phyloP scores from a whole-genome alignment of 2,329 filamentous ascomycete genomes.

The Trichoderma endophyticum region DNA sequence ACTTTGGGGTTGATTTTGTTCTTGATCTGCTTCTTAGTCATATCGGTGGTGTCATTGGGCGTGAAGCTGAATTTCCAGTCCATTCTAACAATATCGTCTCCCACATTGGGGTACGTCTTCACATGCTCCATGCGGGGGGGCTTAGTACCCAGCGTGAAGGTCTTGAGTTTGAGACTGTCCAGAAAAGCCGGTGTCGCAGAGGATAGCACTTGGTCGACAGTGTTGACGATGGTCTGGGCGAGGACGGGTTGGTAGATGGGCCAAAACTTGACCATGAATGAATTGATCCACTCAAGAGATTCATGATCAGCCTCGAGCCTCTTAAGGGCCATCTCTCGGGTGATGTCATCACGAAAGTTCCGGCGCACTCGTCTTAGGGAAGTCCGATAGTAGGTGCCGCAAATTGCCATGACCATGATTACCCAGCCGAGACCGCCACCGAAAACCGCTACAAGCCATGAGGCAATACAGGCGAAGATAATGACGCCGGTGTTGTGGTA shows the following conservation, averaged over 20 bases:
- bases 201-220: conserved; percentile 93
- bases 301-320: conserved; percentile 87
- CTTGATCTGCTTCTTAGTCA: conserved; percentile 85
- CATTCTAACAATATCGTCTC: conserved; percentile 96
- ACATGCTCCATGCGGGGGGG: conserved; percentile 95
- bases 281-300: conserved; percentile 98
- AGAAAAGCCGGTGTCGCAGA: conserved; percentile 88
- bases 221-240: conserved; percentile 85
- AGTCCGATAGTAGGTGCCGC: conserved; percentile 94
- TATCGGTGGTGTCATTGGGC: conserved; percentile 86
- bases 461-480: conserved; percentile 83
- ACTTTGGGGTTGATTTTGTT: conserved; percentile 97
- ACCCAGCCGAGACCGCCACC: conserved; percentile 93
- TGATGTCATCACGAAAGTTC: conserved; percentile 93
- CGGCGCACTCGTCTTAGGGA: conserved; percentile 89
- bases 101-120: conserved; percentile 93
- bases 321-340: conserved; percentile 81
- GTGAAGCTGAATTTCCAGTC: conserved; percentile 99
- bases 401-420: conserved; percentile 86
- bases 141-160: conserved; percentile 90
- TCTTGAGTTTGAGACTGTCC: conserved; percentile 89
- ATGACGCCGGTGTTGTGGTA: conserved; percentile 97
- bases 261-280: conserved; percentile 98
- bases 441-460: conserved; percentile 84
- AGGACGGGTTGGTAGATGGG: conserved; percentile 96